Conservation (phyloP, 352 stramenopile genomes). For the Phytophthora kernoviae region DNA sequence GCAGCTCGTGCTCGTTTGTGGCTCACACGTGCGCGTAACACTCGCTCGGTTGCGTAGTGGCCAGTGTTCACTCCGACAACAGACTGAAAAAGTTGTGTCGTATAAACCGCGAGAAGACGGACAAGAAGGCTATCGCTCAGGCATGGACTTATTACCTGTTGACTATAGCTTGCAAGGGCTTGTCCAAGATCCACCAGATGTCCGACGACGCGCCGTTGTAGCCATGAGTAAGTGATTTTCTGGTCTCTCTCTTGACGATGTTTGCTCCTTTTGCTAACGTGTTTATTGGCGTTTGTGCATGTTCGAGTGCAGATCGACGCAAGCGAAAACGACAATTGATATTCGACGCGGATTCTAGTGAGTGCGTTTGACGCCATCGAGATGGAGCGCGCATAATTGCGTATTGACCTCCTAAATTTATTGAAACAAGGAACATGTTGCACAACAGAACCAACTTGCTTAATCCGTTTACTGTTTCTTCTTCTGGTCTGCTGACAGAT, state of each 20-base stretch:
- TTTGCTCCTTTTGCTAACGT: neutral
- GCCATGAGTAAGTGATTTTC: slow-evolving; percentile 27
- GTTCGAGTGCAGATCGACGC: slow-evolving; percentile 25
- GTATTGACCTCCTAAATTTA: neutral
- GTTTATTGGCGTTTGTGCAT: slow-evolving; percentile 4
- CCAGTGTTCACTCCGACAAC: slow-evolving; percentile 44
- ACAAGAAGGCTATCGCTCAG: neutral
- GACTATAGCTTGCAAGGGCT: slow-evolving; percentile 22
- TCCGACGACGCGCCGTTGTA: slow-evolving; percentile 27
- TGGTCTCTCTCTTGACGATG: neutral
- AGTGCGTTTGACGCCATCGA: neutral
- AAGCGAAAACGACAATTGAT: slow-evolving; percentile 47
- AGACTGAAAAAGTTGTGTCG: neutral
- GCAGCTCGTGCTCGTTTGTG: slow-evolving; percentile 58
- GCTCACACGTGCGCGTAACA: slow-evolving; percentile 34
- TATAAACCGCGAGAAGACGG: slow-evolving; percentile 8
- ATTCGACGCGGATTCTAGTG: slow-evolving; percentile 49
- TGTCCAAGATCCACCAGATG: slow-evolving; percentile 36
- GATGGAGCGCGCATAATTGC: neutral
- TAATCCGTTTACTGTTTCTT: slow-evolving; percentile 29
- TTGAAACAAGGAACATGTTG: neutral
- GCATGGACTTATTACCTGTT: neutral
- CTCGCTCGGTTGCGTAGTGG: slow-evolving; percentile 41
- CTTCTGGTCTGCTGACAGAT: slow-evolving; percentile 29
- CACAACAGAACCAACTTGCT: neutral